Percentiles rank a stretch among this genome's conserved stretches.
Evolutionary conservation across 257 asterid species (phyloP).

Genomic region (Solanum peruvianum): DNA sequence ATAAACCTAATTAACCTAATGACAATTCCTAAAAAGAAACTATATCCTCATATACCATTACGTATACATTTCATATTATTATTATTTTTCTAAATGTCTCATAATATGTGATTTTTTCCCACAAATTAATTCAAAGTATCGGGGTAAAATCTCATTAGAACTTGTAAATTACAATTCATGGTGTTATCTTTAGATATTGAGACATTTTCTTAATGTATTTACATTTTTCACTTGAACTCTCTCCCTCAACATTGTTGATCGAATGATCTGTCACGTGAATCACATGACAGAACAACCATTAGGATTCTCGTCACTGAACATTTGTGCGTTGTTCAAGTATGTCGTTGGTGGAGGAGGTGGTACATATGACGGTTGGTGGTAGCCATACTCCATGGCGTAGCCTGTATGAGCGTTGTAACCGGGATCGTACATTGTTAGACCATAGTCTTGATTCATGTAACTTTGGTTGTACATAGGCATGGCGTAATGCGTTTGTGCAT

Average conservation of each 20-base stretch:
- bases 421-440: constrained; percentile 11
- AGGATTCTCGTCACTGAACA: constrained; percentile 91
- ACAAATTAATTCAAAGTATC: not conserved
- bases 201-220: constrained; percentile 2
- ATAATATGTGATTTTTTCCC: not conserved
- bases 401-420: constrained; percentile 17
- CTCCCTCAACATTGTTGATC: not conserved
- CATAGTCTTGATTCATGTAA: constrained; percentile 50
- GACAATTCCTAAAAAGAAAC: not conserved
- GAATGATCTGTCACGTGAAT: not conserved
- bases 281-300: constrained; percentile 79
- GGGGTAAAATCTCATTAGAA: not conserved
- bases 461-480: constrained; percentile 44
- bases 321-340: constrained; percentile 9
- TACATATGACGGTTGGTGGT: constrained; percentile 13
- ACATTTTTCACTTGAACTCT: constrained; percentile 18
- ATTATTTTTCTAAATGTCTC: not conserved
- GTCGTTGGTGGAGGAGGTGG: constrained; percentile 42
- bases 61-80: not conserved
- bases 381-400: constrained; percentile 26
- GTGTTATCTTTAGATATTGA: not conserved
- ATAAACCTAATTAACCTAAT: not conserved
- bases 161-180: not conserved
- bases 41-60: not conserved
- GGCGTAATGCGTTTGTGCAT: constrained; percentile 35